These are phyloP conservation scores for Talaromyces sp. DNA, from an alignment of 2,329 filamentous ascomycete genomes.

Conservation along the genomic window DNA sequence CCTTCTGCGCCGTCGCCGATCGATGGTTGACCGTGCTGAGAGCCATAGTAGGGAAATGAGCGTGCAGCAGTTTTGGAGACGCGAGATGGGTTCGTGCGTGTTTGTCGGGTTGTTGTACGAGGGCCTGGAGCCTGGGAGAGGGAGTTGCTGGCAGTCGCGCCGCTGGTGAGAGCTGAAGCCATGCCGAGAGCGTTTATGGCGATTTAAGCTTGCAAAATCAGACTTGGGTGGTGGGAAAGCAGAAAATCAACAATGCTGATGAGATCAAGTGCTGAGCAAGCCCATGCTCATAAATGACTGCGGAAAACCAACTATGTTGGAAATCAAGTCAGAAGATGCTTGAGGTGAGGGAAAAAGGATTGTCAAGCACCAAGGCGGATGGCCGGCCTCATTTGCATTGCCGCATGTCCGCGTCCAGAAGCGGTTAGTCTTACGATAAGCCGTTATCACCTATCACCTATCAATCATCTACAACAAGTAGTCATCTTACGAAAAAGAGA, in stretches of 20 bases:
- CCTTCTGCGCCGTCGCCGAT: conserved; percentile 7
- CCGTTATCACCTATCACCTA: not conserved
- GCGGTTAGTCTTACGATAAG: not conserved
- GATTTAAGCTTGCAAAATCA: not conserved
- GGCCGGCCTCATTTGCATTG: not conserved
- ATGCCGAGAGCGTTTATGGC: conserved; percentile 1
- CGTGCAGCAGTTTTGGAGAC: conserved; percentile 45
- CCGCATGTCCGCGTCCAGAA: conserved; percentile 2
- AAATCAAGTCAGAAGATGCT: not conserved
- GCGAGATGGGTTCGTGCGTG: conserved; percentile 48
- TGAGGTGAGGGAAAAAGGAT: not conserved
- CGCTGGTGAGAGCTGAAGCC: conserved; percentile 25
- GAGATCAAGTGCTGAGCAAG: not conserved
- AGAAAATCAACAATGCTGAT: not conserved
- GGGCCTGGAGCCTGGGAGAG: conserved; percentile 29
- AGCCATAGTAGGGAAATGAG: conserved; percentile 38
- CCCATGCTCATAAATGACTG: not conserved
- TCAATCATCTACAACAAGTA: not conserved
- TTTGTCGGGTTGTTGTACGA: conserved; percentile 43
- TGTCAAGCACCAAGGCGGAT: conserved; percentile 6
- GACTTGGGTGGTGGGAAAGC: not conserved
- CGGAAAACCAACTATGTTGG: not conserved
- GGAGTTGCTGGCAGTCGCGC: conserved; percentile 25
- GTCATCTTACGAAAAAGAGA: not conserved
- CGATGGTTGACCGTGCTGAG: conserved; percentile 23